These are phyloP conservation scores for Penium margaritaceum DNA, from an alignment of 139 green algal species.

Conservation along the genomic window DNA sequence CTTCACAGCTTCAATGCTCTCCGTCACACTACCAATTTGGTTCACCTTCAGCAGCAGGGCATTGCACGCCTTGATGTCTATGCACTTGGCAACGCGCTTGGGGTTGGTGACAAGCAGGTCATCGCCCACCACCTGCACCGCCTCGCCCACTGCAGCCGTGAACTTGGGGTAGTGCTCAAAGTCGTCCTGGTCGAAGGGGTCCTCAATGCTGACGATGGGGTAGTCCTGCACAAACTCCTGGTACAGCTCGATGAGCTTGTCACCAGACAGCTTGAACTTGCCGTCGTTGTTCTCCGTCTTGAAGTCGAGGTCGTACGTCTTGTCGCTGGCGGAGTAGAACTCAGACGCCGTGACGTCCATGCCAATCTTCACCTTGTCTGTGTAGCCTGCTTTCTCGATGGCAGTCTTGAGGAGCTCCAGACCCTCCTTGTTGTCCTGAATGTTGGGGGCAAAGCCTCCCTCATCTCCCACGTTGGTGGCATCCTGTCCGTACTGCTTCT, in stretches of 20 bases:
- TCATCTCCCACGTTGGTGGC: conserved; percentile 97
- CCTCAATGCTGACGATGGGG: conserved; percentile 93
- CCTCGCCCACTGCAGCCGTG: conserved; percentile 59
- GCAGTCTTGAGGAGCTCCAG: conserved; percentile 83
- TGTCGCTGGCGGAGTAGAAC: conserved; percentile 68
- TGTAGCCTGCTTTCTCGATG: conserved; percentile 86
- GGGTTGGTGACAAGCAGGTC: conserved; percentile 97
- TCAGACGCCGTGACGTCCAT: conserved; percentile 96
- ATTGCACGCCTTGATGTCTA: conserved; percentile 89
- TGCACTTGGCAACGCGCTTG: conserved; percentile 74
- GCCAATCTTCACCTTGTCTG: conserved; percentile 90
- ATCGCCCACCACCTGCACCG: conserved; percentile 87
- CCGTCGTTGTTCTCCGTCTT: conserved; percentile 83
- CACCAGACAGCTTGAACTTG: conserved; percentile 70
- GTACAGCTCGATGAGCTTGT: conserved; percentile 85
- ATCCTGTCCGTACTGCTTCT: conserved; percentile 98
- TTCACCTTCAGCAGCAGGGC: conserved; percentile 92
- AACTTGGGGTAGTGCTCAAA: conserved; percentile 72
- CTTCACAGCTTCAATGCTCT: conserved; percentile 88
- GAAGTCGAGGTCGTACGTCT: conserved; percentile 97
- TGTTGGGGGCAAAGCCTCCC: conserved; percentile 95
- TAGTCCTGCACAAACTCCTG: conserved; percentile 63
- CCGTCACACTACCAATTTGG: conserved; percentile 92
- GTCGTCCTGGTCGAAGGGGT: conserved; percentile 98
- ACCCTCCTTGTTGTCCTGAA: conserved; percentile 87